Base-by-base conservation (phyloP, 1,284 basidiomycete genomes). In the Anthracocystis walkeri region DNA sequence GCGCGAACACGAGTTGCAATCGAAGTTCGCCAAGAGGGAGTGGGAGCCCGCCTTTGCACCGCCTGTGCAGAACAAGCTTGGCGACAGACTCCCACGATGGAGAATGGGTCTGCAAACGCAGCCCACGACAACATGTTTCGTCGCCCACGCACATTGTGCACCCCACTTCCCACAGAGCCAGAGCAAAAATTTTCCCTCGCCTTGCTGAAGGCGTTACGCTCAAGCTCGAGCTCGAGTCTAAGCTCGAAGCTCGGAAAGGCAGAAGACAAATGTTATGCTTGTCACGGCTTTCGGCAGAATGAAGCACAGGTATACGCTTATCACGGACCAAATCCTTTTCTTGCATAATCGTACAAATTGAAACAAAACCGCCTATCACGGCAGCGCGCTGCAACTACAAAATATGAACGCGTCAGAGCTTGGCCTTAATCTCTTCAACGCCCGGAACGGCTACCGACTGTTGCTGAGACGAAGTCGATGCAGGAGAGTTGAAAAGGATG, bases 401-500 rank as follows among this genome's bases (percentile, higher is more conserved):
- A 18, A 44, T 14, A 10, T 8, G 23, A 8, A 10, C 1, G 6
- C 8, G 25, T 61, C 45, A 71, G 58, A 71, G 68, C 55, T 71
- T 65, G 21, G 68, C 62, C 29, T 70, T 70, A 49, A 70, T 29
- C 52, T 48, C 58, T 12, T 42, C 60, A 6, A 21, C 51, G 33
- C 31, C 8, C 33, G n/a, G 31, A 25, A 18, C 31, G 33, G 53
- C 40, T 11, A 48, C 25, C 45, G 55, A 44, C 25, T 51, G 46
- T 31, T 59, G 58, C 40, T 54, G 55, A 20, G 68, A 46, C n/a
- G 58, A 50, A 29, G 54, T 21, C 14, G 53, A 45, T 3, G 56
- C 54, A 25, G 71, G 71, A 40, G 75, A 77, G 66, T 79, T 77
- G 58, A 79, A 79, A 12, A 79, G 69, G 25, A 79, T 79, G 35